These are phyloP conservation scores for Cercospora sp. DNA, from an alignment of 2,329 filamentous ascomycete species.

Conservation along the genomic window DNA sequence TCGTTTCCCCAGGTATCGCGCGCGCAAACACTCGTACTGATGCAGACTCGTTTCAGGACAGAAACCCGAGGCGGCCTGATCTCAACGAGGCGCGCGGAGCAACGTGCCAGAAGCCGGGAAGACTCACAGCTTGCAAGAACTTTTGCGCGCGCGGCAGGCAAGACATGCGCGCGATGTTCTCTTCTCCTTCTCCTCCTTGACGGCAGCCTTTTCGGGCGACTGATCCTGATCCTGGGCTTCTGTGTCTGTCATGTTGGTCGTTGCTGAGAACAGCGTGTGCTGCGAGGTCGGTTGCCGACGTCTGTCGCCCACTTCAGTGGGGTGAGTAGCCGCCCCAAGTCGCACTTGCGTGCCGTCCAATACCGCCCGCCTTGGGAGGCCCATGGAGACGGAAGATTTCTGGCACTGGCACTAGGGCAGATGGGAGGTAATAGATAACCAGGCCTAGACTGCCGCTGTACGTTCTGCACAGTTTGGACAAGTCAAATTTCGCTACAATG, in stretches of 20 bases:
- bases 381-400: background rate
- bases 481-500: slow-evolving; percentile 3
- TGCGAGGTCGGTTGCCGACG: background rate
- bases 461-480: background rate
- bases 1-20: background rate
- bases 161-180: slow-evolving; percentile 44
- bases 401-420: background rate
- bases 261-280: background rate
- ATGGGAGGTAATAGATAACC: background rate
- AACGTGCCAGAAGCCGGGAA: background rate
- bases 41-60: background rate
- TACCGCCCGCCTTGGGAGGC: background rate
- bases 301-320: background rate
- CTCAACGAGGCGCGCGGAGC: slow-evolving; percentile 7
- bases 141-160: slow-evolving; percentile 52
- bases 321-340: slow-evolving; percentile 1
- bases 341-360: slow-evolving; percentile 1
- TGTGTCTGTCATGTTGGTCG: slow-evolving; percentile 2
- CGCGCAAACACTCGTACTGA: background rate
- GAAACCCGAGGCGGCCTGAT: background rate
- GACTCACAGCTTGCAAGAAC: slow-evolving; percentile 53
- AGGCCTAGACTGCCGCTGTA: background rate
- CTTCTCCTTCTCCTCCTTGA: slow-evolving; percentile 27
- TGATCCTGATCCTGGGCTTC: background rate
- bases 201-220: slow-evolving; percentile 12